Percentiles rank a stretch among this genome's conserved stretches.
These are phyloP conservation scores for Fraxinus dipetala DNA, from an alignment of 305 asterid genomes.

Conservation along the genomic window DNA sequence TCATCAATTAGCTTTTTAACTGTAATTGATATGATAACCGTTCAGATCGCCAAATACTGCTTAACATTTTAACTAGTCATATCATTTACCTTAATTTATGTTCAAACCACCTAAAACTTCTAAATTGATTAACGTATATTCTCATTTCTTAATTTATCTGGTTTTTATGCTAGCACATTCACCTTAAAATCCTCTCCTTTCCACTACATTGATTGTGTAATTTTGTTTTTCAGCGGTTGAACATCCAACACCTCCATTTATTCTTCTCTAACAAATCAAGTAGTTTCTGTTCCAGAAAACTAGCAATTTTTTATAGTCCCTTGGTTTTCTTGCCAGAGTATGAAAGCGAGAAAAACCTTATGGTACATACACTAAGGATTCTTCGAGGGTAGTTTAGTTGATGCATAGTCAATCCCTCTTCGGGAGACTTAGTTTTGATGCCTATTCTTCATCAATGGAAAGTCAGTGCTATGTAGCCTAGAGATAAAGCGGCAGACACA, in stretches of 20 bases:
- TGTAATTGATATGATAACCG: not conserved
- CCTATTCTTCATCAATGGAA: no score
- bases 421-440: no score
- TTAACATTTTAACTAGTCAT: not conserved
- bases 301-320: constrained; percentile 6
- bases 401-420: no score
- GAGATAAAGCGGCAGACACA: no score
- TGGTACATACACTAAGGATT: no score
- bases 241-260: not conserved
- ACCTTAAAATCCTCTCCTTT: not conserved
- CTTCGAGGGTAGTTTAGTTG: no score
- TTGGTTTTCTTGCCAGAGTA: not conserved
- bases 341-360: not conserved
- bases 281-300: not conserved
- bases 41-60: not conserved
- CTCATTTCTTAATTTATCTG: not conserved
- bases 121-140: not conserved
- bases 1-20: not conserved
- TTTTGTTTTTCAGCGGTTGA: not conserved
- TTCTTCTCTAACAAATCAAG: not conserved
- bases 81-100: not conserved
- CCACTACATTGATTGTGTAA: not conserved
- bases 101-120: not conserved
- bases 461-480: no score
- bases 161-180: not conserved